These are phyloP conservation scores for Scutellaria galericulata DNA, from an alignment of 257 asterid species.

Conservation along the genomic window DNA sequence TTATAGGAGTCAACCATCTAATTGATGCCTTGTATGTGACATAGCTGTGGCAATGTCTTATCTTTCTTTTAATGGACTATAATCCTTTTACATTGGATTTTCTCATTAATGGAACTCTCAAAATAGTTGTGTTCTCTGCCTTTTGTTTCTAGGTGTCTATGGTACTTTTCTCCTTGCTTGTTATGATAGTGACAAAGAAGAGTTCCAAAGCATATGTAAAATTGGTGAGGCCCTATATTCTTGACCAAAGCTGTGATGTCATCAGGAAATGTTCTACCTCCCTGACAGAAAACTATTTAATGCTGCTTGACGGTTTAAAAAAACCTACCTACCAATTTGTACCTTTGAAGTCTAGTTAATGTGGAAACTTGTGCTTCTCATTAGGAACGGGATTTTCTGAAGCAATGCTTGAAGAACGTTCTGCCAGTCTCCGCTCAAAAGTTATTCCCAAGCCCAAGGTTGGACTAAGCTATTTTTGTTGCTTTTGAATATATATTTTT, in stretches of 20 bases:
- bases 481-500: neutral
- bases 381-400: conserved; percentile 97
- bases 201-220: conserved; percentile 94
- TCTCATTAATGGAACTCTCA: neutral
- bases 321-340: neutral
- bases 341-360: conserved; percentile 7
- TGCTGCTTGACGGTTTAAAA: conserved; percentile 28
- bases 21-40: conserved; percentile 19
- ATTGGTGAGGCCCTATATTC: conserved; percentile 64
- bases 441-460: conserved; percentile 89
- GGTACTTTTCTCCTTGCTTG: conserved; percentile 99
- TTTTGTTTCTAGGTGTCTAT: conserved; percentile 66
- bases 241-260: conserved; percentile 29
- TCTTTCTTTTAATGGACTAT: conserved; percentile 8
- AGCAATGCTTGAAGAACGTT: conserved; percentile 85
- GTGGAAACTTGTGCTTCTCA: conserved; percentile 32
- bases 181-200: conserved; percentile 84
- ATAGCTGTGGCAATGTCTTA: neutral
- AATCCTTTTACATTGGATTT: neutral
- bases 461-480: conserved; percentile 27
- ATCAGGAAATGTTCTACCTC: conserved; percentile 17
- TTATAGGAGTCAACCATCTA: conserved; percentile 22
- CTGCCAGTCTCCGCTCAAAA: conserved; percentile 81
- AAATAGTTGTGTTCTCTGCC: neutral
- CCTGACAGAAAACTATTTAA: conserved; percentile 10